Evolutionary conservation across 352 stramenopile genomes (phyloP).

Genomic region (Thalassiosira sp.): DNA sequence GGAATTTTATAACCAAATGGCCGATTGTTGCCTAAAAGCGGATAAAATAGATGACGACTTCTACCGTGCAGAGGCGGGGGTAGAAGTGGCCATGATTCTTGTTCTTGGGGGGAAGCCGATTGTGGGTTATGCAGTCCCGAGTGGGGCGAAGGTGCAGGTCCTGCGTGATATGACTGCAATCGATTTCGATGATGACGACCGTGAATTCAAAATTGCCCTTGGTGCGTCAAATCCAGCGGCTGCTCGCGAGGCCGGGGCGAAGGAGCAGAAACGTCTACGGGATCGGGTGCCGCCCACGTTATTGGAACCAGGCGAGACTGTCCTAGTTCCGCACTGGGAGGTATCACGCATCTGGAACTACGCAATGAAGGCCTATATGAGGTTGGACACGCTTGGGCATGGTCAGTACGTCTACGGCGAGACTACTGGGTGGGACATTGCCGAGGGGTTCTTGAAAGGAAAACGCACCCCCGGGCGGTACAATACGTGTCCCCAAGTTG

Average conservation of each 20-base stretch:
- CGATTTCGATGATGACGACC: background rate
- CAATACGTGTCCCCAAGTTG: background rate
- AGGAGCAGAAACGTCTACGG: background rate
- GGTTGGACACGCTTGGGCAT: constrained; percentile 10
- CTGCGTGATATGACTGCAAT: constrained; percentile 13
- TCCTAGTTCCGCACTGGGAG: constrained; percentile 29
- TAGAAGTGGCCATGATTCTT: constrained; percentile 20
- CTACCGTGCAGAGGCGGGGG: constrained; percentile 10
- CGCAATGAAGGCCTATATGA: constrained; percentile 13
- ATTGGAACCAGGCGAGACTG: constrained; percentile 17
- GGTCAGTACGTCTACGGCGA: constrained; percentile 22
- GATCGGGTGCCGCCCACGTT: background rate
- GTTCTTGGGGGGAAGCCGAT: constrained; percentile 17
- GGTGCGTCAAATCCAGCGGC: background rate
- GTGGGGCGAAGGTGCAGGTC: constrained; percentile 6
- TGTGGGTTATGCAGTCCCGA: constrained; percentile 6
- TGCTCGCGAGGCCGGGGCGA: background rate
- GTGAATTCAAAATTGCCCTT: background rate
- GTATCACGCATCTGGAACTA: constrained; percentile 24
- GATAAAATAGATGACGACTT: constrained; percentile 30
- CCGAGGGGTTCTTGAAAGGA: constrained; percentile 9
- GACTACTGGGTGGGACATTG: constrained; percentile 23
- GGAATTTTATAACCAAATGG: constrained; percentile 29
- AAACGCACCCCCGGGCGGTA: background rate
- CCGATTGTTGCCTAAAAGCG: background rate